Conservation (phyloP, 169 alveolate genomes). For the Cryptosporidium sp. region DNA sequence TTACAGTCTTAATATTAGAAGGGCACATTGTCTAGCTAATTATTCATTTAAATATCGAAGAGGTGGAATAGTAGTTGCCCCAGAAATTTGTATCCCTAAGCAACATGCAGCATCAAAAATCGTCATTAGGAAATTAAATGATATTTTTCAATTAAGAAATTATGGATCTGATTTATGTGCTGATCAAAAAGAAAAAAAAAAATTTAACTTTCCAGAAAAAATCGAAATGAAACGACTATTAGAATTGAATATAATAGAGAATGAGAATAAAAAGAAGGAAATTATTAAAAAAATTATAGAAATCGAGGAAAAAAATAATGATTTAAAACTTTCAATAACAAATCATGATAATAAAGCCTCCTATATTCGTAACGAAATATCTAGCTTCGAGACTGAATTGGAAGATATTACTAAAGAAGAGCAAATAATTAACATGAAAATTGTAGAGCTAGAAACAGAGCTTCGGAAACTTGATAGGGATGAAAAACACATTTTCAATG, state of each 20-base stretch:
- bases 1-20: conserved; percentile 47
- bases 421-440: conserved; percentile 17
- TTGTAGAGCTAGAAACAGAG: conserved; percentile 27
- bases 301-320: neutral
- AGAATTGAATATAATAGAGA: neutral
- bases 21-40: conserved; percentile 44
- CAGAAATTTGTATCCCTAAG: conserved; percentile 17
- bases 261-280: neutral
- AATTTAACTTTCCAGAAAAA: neutral
- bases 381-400: conserved; percentile 12
- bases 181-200: neutral
- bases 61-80: conserved; percentile 70
- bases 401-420: conserved; percentile 22
- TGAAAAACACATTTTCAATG: neutral
- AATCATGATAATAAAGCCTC: neutral
- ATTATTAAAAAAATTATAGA: neutral
- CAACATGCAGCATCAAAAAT: neutral
- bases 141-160: neutral
- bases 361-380: neutral
- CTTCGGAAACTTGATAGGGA: neutral
- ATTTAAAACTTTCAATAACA: neutral
- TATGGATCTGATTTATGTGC: neutral
- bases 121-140: neutral
- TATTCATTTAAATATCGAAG: conserved; percentile 48
- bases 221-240: neutral